Base-by-base conservation (phyloP, 2,329 filamentous ascomycete species). In the Calonectria hawksworthii region DNA sequence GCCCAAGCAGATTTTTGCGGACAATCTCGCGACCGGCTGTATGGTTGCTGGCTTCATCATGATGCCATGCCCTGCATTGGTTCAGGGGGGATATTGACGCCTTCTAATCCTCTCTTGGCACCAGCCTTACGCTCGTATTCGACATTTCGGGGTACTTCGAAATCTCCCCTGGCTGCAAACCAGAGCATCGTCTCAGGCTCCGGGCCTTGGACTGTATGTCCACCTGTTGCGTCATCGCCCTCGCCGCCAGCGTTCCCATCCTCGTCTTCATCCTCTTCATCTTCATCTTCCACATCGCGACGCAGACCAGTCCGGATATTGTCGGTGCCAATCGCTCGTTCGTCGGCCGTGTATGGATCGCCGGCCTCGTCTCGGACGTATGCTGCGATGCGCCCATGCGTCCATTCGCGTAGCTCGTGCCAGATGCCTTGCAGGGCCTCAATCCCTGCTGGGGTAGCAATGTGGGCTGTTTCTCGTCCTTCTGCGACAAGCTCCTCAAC, bases 401-500 rank as follows among this genome's bases (percentile, higher is more conserved):
- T 86, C 86, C 86, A 88, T 68, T 81, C 79, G 21, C 86, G 81
- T 78, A 87, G 84, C 73, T 87, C 86, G 36, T 83, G 81, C 92
- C 92, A 94, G n/a, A 94, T 84, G 56, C 89, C 88, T 67, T 89
- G 87, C 50, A 93, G 84, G 34, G 80, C 79, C 1, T 80, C 81
- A 18, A 87, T 76, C 34, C 86, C 86, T 67, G 93, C 89, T 1
- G 87, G 86, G 79, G 74, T 88, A 6, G 82, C 83, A 32, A 82
- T 77, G 21, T 80, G 82, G 16, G 87, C 87, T 34, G 87, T 86
- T 73, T 87, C 87, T 44, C 91, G 90, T 1, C 92, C 93, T 67
- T 92, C 87, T 28, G 92, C 90, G 32, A 96, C 92, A 86, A 93
- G 93, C 72, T 93, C 92, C 82, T 96, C 94, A 23, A 96, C 92